Evolutionary conservation across 192 early-diverging fungal species (phyloP), one percentile per base, ranked within the genome.

Genomic region (Backusella westeae): DNA sequence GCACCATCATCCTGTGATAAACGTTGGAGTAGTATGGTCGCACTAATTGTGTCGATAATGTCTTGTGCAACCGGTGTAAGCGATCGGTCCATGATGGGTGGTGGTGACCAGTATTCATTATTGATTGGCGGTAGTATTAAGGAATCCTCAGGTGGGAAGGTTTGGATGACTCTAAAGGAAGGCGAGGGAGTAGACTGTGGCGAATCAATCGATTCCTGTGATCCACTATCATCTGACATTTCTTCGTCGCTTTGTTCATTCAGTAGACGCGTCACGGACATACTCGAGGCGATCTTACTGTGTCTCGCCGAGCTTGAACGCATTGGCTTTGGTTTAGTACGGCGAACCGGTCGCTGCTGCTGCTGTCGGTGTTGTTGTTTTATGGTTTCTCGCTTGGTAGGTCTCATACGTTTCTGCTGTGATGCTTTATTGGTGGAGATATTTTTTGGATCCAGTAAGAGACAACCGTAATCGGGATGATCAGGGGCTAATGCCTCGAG

Each of bases 1-100:
- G 69, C 59, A 9, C 85, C 85, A 66, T 86, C 85, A 49, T 86
- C 85, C 53, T 86, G 85, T 3, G 85, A 86, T 78, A 86, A 77
- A 6, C 81, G 72, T 44, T 86, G 85, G 4, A 86, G 77, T 49
- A 75, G 42, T 26, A 80, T 80, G 78, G 78, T 80, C 23, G 78
- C 78, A 75, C 75, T 80, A 39, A 80, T 80, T 15, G 73, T 69
- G 38, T 74, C 78, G 42, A 80, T 75, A 14, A 80, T 71, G 42
- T 80, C 78, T 63, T 78, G 69, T 34, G 70, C 70, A n/a, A 71
- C 42, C n/a, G 36, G 70, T 42, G 34, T 70, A 46, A 36, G 70
- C 14, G 70, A 71, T 41, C 39, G 41, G 70, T 32, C 70, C 70
- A 71, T 32, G 26, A 36, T 41, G 14, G 70, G 39, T 49, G 70